These are phyloP conservation scores for Spongispora temasekensis DNA, from an alignment of 1,284 basidiomycete genomes.

Conservation along the genomic window DNA sequence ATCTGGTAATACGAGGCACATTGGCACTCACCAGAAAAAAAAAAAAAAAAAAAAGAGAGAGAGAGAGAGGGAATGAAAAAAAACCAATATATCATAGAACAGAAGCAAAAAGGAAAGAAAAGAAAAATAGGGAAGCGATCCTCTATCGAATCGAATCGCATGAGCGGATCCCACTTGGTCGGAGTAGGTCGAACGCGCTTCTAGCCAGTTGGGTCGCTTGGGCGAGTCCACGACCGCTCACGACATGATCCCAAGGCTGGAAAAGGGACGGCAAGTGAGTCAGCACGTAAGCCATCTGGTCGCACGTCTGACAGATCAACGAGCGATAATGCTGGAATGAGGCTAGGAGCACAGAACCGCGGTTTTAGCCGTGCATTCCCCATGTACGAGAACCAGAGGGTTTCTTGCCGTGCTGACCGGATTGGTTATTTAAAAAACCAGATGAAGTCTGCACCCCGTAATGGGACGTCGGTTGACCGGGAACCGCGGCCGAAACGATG, in stretches of 20 bases:
- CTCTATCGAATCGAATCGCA: constrained; percentile 13
- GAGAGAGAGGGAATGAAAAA: too few relatives aligned
- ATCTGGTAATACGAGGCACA: background rate
- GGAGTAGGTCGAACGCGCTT: constrained; percentile 1
- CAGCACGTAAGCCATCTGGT: constrained; percentile 11
- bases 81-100: too few relatives aligned
- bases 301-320: constrained; percentile 6
- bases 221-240: constrained; percentile 6
- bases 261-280: constrained; percentile 6
- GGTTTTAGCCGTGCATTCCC: constrained; percentile 28
- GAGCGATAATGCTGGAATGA: background rate
- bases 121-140: background rate
- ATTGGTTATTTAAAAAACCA: constrained; percentile 12
- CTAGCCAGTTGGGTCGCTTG: constrained; percentile 2
- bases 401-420: constrained; percentile 21
- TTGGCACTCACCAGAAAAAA: background rate
- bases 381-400: constrained; percentile 24
- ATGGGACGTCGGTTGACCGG: constrained; percentile 5
- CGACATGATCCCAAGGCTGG: constrained; percentile 2
- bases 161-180: constrained; percentile 4
- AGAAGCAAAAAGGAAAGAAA: background rate
- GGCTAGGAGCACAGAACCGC: constrained; percentile 2
- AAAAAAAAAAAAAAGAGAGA: background rate
- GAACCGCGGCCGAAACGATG: constrained; percentile 17
- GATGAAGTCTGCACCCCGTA: constrained; percentile 5